These are phyloP conservation scores for Lupinus albus DNA, from an alignment of 306 rosid genomes.

Conservation along the genomic window DNA sequence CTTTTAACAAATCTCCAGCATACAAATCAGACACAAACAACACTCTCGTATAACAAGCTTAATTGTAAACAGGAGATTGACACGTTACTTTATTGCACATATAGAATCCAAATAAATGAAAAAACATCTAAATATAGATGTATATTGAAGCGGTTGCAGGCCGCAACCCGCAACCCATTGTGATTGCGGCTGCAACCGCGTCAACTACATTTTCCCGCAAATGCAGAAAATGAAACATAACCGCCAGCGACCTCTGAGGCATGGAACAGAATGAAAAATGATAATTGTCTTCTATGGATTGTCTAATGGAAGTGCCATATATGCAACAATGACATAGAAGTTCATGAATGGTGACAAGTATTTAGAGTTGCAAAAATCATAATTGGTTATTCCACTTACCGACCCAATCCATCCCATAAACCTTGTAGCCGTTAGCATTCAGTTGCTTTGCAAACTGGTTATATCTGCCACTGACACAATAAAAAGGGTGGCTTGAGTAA, in stretches of 20 bases:
- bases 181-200: too few relatives aligned
- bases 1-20: slow-evolving; percentile 32
- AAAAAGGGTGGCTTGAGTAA: slow-evolving; percentile 38
- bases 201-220: too few relatives aligned
- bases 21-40: slow-evolving; percentile 37
- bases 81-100: slow-evolving; percentile 60
- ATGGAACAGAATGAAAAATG: slow-evolving; percentile 42
- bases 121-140: slow-evolving; percentile 75
- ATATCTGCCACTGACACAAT: slow-evolving; percentile 75
- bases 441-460: slow-evolving; percentile 74
- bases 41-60: slow-evolving; percentile 54
- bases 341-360: slow-evolving; percentile 2
- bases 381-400: slow-evolving; percentile 56
- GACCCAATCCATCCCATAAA: slow-evolving; percentile 95
- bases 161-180: too few relatives aligned
- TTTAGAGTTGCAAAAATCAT: neutral
- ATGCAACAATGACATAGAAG: slow-evolving; percentile 33
- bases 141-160: slow-evolving; percentile 50
- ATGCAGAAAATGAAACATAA: too few relatives aligned
- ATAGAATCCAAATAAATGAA: slow-evolving; percentile 54
- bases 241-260: slow-evolving; percentile 43
- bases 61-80: slow-evolving; percentile 65
- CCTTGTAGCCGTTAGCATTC: slow-evolving; percentile 82
- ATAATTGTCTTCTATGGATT: slow-evolving; percentile 25
- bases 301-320: slow-evolving; percentile 24